Evolutionary conservation across 2,329 filamentous ascomycete species (phyloP).

Genomic region (Lasiodiplodia hormozganensis): DNA sequence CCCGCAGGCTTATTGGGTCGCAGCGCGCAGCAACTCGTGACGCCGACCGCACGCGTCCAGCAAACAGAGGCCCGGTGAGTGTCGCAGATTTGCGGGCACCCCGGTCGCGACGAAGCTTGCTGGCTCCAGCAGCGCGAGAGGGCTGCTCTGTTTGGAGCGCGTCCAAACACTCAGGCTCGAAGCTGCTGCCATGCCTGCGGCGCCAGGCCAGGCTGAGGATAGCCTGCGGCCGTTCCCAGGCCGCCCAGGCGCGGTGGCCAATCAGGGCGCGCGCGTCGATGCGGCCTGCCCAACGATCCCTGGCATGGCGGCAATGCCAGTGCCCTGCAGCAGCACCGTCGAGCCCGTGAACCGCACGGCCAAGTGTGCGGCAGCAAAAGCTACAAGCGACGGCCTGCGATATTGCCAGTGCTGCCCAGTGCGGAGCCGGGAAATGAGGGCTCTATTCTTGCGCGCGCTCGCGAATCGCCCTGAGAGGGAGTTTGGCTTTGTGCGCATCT

Average conservation of each 20-base stretch:
- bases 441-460: conserved; percentile 2
- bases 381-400: neutral
- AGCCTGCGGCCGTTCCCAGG: conserved; percentile 9
- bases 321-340: conserved; percentile 12
- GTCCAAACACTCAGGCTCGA: conserved; percentile 8
- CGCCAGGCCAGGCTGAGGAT: neutral
- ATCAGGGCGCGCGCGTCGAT: neutral
- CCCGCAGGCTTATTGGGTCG: conserved; percentile 17
- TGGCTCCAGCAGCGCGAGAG: neutral
- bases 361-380: neutral
- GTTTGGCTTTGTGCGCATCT: conserved; percentile 21
- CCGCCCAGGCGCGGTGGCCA: neutral
- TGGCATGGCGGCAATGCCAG: conserved; percentile 10
- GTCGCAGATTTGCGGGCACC: conserved; percentile 4
- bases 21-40: conserved; percentile 20
- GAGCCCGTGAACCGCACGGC: neutral
- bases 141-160: neutral
- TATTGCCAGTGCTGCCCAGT: conserved; percentile 6
- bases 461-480: neutral
- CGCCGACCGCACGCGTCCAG: conserved; percentile 18
- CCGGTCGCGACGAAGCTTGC: conserved; percentile 3
- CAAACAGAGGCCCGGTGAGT: conserved; percentile 9
- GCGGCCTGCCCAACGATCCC: conserved; percentile 1
- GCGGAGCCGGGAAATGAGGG: conserved; percentile 10
- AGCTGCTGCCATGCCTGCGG: neutral